Conservation (phyloP, 805 yeast species). For the Debaryomyces maramus region DNA sequence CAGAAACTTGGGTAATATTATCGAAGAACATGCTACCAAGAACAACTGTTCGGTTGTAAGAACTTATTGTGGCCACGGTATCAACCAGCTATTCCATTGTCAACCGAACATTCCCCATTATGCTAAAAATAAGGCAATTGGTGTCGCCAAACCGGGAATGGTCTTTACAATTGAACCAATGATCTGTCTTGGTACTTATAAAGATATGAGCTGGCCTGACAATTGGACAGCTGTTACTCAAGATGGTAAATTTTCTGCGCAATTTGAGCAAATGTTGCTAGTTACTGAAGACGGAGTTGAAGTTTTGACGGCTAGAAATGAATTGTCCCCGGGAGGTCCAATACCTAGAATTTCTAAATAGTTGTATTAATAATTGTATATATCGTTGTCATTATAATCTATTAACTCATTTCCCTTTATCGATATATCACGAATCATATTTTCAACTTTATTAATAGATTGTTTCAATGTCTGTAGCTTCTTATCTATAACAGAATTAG, state of each 20-base stretch:
- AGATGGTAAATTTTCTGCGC: slow-evolving; percentile 90
- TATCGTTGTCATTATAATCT: slow-evolving; percentile 4
- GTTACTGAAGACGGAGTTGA: slow-evolving; percentile 95
- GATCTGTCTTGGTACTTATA: slow-evolving; percentile 82
- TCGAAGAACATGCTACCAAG: slow-evolving; percentile 80
- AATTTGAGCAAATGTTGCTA: slow-evolving; percentile 89
- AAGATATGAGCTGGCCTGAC: slow-evolving; percentile 92
- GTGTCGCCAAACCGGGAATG: slow-evolving; percentile 94
- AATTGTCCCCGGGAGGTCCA: slow-evolving; percentile 88
- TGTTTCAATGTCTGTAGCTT: slow-evolving; percentile 23
- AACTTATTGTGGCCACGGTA: slow-evolving; percentile 93
- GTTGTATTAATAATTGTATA: slow-evolving; percentile 1
- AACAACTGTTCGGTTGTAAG: slow-evolving; percentile 85
- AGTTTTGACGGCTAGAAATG: slow-evolving; percentile 78
- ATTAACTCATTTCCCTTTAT: slow-evolving; percentile 19
- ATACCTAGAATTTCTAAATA: slow-evolving; percentile 49
- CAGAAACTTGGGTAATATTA: slow-evolving; percentile 82
- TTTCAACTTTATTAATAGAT: slow-evolving; percentile 24
- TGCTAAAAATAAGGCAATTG: slow-evolving; percentile 88
- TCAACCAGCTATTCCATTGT: slow-evolving; percentile 81
- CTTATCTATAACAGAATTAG: slow-evolving; percentile 14
- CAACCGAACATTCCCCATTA: slow-evolving; percentile 94
- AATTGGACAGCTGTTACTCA: slow-evolving; percentile 93
- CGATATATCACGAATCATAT: slow-evolving; percentile 19
- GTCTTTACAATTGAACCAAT: slow-evolving; percentile 97